Conservation (phyloP, 2,329 filamentous ascomycete genomes). For the Colletotrichum chlorophyti region DNA sequence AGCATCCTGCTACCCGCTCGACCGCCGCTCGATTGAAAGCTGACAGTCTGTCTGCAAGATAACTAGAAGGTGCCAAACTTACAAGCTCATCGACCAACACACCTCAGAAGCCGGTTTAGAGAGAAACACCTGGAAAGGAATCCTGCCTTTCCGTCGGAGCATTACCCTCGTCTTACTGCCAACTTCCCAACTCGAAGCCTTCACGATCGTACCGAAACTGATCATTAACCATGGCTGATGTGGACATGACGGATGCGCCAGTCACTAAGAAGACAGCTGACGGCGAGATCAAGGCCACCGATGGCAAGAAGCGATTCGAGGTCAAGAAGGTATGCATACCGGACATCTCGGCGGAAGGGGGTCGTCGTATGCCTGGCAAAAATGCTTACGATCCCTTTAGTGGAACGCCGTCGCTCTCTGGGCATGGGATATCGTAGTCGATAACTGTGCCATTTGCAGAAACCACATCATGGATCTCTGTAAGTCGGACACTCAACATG, state of each 20-base stretch:
- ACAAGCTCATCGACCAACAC: too few relatives aligned
- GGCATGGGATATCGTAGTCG: slow-evolving; percentile 99
- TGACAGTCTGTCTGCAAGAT: too few relatives aligned
- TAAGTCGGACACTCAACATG: slow-evolving; percentile 48
- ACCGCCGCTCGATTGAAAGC: too few relatives aligned
- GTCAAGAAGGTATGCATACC: slow-evolving; percentile 84
- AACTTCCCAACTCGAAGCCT: neutral
- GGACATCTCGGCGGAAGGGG: too few relatives aligned
- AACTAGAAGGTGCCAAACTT: too few relatives aligned
- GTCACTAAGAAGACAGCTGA: slow-evolving; percentile 61
- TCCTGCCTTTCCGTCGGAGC: too few relatives aligned
- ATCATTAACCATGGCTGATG: slow-evolving; percentile 77
- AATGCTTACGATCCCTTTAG: slow-evolving; percentile 54
- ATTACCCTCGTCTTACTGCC: neutral
- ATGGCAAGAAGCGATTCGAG: slow-evolving; percentile 94
- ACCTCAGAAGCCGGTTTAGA: too few relatives aligned
- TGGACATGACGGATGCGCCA: slow-evolving; percentile 93
- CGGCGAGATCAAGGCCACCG: slow-evolving; percentile 57
- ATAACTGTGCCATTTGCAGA: slow-evolving; percentile 98
- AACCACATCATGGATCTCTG: slow-evolving; percentile 99
- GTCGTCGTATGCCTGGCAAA: neutral
- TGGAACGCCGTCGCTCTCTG: slow-evolving; percentile 98
- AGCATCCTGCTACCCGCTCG: too few relatives aligned
- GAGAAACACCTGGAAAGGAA: too few relatives aligned
- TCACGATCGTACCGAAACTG: neutral